Percentiles rank a stretch among this genome's conserved stretches.
Evolutionary conservation across 331 rosid genomes (phyloP).

Genomic region (Spiraea crenata): DNA sequence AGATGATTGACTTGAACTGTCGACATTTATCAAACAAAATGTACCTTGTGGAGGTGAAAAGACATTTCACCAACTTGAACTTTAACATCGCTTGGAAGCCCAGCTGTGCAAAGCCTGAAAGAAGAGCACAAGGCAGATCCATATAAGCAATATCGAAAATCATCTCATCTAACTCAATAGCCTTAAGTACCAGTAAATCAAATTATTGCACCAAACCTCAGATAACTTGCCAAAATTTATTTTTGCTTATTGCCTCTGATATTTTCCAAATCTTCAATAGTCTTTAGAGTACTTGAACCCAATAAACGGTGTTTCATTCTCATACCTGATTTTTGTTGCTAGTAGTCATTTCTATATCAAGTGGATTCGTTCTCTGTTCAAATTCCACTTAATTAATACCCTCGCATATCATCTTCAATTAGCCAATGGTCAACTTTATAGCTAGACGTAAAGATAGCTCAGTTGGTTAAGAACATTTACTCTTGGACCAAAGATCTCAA

Average conservation of each 20-base stretch:
- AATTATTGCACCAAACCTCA: background rate
- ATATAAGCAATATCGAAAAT: background rate
- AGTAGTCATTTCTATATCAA: background rate
- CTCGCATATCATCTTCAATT: too few relatives aligned
- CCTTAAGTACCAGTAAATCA: background rate
- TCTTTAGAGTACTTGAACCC: background rate
- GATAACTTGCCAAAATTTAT: background rate
- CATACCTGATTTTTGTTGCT: background rate
- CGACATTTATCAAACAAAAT: background rate
- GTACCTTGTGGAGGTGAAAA: constrained; percentile 48
- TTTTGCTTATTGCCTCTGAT: too few relatives aligned
- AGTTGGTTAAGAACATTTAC: too few relatives aligned
- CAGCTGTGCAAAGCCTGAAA: constrained; percentile 42
- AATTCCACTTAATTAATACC: background rate
- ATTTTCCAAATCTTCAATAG: too few relatives aligned
- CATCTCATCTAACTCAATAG: background rate
- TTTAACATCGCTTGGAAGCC: constrained; percentile 43
- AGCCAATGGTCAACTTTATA: too few relatives aligned
- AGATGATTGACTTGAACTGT: background rate
- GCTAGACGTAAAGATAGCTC: too few relatives aligned
- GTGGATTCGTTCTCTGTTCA: background rate
- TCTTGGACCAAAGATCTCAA: too few relatives aligned
- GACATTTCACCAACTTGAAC: constrained; percentile 45
- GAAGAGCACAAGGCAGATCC: background rate
- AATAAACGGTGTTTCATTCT: background rate